Base-by-base conservation (phyloP, 306 rosid species). In the Acacia crassicarpa region DNA sequence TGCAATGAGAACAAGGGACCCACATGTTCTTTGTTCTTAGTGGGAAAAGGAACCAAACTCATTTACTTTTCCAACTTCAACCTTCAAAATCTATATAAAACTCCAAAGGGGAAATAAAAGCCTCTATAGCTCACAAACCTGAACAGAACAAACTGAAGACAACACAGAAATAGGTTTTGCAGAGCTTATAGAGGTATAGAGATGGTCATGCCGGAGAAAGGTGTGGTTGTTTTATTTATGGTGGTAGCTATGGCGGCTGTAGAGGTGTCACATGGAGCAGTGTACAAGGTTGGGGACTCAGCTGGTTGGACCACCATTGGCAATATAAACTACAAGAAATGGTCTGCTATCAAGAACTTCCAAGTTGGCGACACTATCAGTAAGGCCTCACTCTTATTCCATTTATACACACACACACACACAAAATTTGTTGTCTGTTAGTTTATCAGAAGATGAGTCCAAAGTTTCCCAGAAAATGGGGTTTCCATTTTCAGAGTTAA, bases 281-380 rank as follows among this genome's bases (percentile, higher is more conserved):
- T 91, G 4, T 79, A 92, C 89, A 92, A 92, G 85, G 98, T 95
- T 72, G 99, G 99, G 20, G 97, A 90, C 74, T 88, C 97, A 46
- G 85, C 91, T 66, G 99, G 98, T 16, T 95, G 99, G 99, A 93
- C 98, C 66, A 91, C 89, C 59, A 78, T 87, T 38, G 94, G 90
- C 71, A 83, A 83, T 38, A 80, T 93, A 10, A 73, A 95, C 82
- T 95, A 95, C 88, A 93, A 77, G 80, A 85, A 85, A 9, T 95
- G 99, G 98, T 80, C 97, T 85, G 91, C 94, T 48, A 49, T 88
- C 38, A 93, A 92, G 75, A 90, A 81, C 79, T 93, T 95, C 87
- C 82, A 85, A 79, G 67, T 87, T 72, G 99, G 97, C 75, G 97
- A 95, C 61, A 76, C 88, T 75, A 90, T 95, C 83, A 81, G 99